Conservation (phyloP, 805 yeast genomes). For the Kuraishia piskuri region DNA sequence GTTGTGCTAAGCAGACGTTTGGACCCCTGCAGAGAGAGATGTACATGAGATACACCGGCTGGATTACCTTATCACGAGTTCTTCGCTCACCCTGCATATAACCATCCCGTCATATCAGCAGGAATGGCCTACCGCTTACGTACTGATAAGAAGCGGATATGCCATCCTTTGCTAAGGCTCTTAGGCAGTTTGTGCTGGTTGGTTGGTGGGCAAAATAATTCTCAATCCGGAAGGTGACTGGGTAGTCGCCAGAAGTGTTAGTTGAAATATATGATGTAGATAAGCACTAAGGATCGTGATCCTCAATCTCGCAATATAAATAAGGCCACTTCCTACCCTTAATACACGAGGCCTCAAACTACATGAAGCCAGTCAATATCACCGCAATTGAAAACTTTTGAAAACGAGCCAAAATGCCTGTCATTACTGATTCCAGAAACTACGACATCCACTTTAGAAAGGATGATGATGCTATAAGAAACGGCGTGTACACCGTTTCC, state of each 20-base stretch:
- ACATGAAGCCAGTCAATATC: not conserved
- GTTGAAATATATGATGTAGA: no score
- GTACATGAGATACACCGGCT: no score
- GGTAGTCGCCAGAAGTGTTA: no score
- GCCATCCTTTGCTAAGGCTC: no score
- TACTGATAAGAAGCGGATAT: not conserved
- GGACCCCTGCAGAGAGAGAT: no score
- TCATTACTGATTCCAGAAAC: constrained; percentile 10
- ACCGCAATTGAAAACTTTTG: not conserved
- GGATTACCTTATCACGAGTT: not conserved
- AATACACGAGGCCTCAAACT: not conserved
- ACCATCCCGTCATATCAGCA: not conserved
- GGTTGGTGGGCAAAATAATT: not conserved
- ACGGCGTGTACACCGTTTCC: constrained; percentile 39
- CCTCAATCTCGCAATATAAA: not conserved
- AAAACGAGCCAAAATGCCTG: not conserved
- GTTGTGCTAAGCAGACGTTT: no score
- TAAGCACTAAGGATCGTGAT: not conserved
- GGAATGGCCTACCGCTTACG: not conserved
- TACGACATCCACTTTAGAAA: constrained; percentile 37
- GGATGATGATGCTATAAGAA: constrained; percentile 37
- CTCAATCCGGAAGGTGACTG: not conserved
- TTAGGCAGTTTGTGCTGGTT: no score
- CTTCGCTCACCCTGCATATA: not conserved
- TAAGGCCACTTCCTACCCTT: not conserved